Conservation (phyloP, 75 land plant species). For the Cryptomeria japonica region DNA sequence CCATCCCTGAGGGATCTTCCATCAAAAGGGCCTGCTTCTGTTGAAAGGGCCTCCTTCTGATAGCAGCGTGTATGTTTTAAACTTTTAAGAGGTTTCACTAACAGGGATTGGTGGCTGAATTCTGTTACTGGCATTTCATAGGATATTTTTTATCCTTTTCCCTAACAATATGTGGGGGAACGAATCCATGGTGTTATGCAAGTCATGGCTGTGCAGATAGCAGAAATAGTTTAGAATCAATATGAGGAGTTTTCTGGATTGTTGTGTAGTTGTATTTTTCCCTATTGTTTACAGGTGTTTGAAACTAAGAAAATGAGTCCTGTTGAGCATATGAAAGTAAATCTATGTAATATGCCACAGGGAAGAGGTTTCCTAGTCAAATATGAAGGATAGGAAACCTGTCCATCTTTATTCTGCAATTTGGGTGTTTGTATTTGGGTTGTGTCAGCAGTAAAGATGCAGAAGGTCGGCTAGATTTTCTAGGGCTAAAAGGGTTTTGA, state of each 20-base stretch:
- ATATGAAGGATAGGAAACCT: background rate
- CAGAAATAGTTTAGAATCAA: background rate
- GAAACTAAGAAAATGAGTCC: background rate
- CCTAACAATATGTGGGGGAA: background rate
- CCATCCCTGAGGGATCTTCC: background rate
- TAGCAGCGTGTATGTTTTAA: constrained; percentile 8
- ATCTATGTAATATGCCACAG: background rate
- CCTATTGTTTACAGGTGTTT: background rate
- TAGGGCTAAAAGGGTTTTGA: background rate
- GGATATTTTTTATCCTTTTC: background rate
- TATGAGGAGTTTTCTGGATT: background rate
- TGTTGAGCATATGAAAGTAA: background rate
- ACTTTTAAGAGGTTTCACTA: background rate
- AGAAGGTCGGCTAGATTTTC: background rate
- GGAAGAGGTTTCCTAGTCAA: background rate
- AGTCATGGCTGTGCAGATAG: background rate
- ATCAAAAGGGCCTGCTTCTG: background rate
- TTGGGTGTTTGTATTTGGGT: background rate
- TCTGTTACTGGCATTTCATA: background rate
- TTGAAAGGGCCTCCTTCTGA: background rate
- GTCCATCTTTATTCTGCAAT: background rate
- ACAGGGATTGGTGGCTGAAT: background rate
- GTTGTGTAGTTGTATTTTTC: background rate
- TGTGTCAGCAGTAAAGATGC: background rate
- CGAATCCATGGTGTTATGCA: background rate